Conservation (phyloP, 169 alveolate genomes). For the Cryptosporidium felis region DNA sequence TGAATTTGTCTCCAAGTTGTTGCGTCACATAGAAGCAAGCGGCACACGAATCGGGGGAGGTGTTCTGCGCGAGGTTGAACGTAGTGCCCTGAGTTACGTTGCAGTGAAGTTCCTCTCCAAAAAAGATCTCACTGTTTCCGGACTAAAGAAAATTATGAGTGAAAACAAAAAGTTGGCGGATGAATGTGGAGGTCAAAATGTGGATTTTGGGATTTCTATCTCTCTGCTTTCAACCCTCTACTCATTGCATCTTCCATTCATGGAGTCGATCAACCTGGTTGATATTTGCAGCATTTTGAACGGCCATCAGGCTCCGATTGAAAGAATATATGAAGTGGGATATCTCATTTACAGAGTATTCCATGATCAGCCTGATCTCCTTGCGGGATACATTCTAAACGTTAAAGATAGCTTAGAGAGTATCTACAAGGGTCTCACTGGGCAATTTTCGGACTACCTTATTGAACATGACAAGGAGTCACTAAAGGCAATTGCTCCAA, state of each 20-base stretch:
- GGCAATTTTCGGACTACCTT: constrained; percentile 9
- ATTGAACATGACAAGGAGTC: neutral
- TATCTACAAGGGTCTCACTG: constrained; percentile 5
- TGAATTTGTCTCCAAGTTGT: neutral
- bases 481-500: constrained; percentile 3
- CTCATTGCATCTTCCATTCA: neutral
- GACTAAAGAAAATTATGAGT: constrained; percentile 8
- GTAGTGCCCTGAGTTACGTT: neutral
- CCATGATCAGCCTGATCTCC: neutral
- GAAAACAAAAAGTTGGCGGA: constrained; percentile 2
- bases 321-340: neutral
- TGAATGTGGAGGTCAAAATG: neutral
- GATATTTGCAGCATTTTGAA: constrained; percentile 19
- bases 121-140: neutral
- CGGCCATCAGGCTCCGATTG: neutral
- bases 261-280: neutral
- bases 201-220: neutral
- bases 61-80: no score
- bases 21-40: neutral
- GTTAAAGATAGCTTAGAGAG: constrained; percentile 8
- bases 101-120: neutral
- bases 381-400: neutral
- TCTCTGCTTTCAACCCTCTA: neutral
- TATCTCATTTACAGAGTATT: neutral
- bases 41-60: neutral